Evolutionary conservation across 441 rosid species (phyloP).

Genomic region (Pelargonium cotyledonis): DNA sequence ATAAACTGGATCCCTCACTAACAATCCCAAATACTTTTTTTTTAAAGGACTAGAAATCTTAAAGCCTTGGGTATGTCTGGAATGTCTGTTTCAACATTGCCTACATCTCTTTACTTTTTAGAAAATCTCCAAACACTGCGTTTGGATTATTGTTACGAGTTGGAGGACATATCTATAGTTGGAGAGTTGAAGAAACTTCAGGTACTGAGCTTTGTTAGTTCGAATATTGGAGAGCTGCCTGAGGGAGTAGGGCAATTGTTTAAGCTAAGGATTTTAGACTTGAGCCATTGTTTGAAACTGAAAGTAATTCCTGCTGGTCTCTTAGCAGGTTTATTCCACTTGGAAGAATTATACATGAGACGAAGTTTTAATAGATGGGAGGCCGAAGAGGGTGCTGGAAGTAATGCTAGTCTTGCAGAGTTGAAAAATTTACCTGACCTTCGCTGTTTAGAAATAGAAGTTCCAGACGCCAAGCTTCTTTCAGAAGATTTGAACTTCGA

Average conservation of each 20-base stretch:
- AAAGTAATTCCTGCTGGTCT: conserved; percentile 15
- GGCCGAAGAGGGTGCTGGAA: neutral
- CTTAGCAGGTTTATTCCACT: conserved; percentile 15
- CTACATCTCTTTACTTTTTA: conserved; percentile 15
- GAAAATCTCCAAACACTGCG: conserved; percentile 15
- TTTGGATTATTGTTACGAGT: neutral
- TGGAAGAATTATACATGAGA: conserved; percentile 23
- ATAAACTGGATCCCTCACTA: neutral
- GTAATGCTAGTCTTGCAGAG: neutral
- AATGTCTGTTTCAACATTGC: conserved; percentile 10
- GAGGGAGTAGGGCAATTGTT: conserved; percentile 25
- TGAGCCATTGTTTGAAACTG: conserved; percentile 13
- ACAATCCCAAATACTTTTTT: conserved; percentile 11
- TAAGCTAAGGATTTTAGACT: conserved; percentile 20
- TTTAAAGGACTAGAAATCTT: conserved; percentile 1
- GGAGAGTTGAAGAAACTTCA: conserved; percentile 15
- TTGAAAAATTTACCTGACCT: no score
- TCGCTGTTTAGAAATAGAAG: no score
- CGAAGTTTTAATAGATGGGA: conserved; percentile 19
- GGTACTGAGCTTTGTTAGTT: conserved; percentile 26
- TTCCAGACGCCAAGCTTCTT: no score
- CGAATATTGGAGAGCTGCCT: conserved; percentile 20
- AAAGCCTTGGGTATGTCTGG: conserved; percentile 13
- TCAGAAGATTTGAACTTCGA: no score
- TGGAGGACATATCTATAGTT: conserved; percentile 13